phyloP scores from a whole-genome alignment of 2,329 filamentous ascomycete genomes.

The Trichophyton mentagrophytes region DNA sequence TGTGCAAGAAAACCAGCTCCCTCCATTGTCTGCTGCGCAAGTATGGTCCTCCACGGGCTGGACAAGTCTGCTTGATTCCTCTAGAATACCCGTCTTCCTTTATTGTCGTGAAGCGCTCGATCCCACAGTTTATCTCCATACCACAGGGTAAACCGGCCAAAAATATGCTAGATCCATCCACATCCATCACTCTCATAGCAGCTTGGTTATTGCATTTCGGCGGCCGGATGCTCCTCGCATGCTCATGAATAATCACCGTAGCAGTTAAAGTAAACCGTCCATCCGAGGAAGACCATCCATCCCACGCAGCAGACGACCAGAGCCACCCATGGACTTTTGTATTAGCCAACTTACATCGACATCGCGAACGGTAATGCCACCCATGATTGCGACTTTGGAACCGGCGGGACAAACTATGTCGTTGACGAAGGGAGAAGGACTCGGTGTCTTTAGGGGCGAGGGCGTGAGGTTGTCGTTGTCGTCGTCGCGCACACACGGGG shows the following conservation, averaged over 20 bases:
- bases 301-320: not conserved
- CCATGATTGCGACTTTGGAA: constrained; percentile 45
- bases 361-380: constrained; percentile 55
- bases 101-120: not conserved
- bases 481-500: constrained; percentile 12
- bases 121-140: not conserved
- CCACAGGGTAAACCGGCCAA: not conserved
- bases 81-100: not conserved
- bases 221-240: not conserved
- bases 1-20: not conserved
- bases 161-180: not conserved
- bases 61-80: not conserved
- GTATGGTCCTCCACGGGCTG: not conserved
- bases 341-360: constrained; percentile 41
- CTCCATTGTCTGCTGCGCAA: not conserved
- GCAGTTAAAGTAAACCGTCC: not conserved
- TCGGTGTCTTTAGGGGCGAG: constrained; percentile 20
- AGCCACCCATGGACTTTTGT: not conserved
- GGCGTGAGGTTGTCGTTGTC: constrained; percentile 12
- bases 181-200: not conserved
- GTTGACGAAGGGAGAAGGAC: constrained; percentile 20
- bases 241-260: not conserved
- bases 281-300: not conserved
- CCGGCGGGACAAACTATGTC: constrained; percentile 16
- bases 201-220: not conserved